phyloP scores from a whole-genome alignment of 192 early-diverging fungal genomes.

The Geranomyces variabilis region DNA sequence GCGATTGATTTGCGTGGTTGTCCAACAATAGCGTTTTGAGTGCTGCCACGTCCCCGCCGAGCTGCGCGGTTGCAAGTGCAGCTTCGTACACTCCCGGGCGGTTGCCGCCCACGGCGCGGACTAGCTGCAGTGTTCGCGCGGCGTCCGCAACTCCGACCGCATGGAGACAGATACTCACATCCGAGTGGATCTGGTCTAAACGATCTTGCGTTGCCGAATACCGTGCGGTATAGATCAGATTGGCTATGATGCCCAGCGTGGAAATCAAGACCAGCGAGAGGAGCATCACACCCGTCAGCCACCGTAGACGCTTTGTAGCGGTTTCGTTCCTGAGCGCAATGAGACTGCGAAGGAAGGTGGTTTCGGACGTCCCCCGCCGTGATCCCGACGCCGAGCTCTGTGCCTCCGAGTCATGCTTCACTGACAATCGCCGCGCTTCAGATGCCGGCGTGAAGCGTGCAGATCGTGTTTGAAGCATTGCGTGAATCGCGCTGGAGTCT shows the following conservation, averaged over 20 bases:
- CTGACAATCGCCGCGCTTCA: too few relatives aligned
- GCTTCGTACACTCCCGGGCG: neutral
- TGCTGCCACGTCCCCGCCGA: neutral
- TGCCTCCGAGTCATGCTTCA: too few relatives aligned
- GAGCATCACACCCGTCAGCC: constrained; percentile 28
- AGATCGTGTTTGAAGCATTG: too few relatives aligned
- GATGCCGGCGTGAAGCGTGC: too few relatives aligned
- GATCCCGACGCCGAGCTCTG: too few relatives aligned
- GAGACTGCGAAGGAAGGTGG: constrained; percentile 26
- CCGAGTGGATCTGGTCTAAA: constrained; percentile 10
- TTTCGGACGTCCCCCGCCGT: neutral
- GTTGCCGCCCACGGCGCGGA: neutral
- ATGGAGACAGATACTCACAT: neutral
- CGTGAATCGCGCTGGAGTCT: neutral
- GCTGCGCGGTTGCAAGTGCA: neutral
- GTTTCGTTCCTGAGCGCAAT: constrained; percentile 32
- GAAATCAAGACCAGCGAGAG: constrained; percentile 34
- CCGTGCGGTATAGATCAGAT: constrained; percentile 15
- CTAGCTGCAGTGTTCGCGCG: constrained; percentile 22
- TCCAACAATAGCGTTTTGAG: too few relatives aligned
- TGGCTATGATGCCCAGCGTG: constrained; percentile 29
- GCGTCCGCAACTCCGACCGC: constrained; percentile 31
- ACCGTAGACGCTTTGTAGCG: constrained; percentile 36
- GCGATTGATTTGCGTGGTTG: too few relatives aligned
- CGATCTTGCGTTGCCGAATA: constrained; percentile 7